A percentile compares a stretch with the other conserved stretches of the same genome.
Conservation (phyloP, 169 alveolate species). For the Amoebophrya sp. region DNA sequence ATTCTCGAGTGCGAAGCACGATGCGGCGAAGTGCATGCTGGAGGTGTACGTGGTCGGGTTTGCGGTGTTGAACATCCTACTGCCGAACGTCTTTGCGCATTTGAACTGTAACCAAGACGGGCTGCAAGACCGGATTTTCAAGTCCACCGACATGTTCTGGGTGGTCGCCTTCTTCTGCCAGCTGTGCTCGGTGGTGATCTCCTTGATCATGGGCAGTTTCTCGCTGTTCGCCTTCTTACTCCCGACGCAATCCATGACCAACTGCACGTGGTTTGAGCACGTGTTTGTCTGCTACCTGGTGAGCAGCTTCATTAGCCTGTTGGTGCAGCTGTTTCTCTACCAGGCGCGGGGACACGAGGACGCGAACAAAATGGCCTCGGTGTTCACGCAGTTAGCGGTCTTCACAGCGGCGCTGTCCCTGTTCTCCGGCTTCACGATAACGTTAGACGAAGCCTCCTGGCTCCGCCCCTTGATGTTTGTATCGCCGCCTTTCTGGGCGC, state of each 20-base stretch:
- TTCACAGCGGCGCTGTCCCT: conserved; percentile 11
- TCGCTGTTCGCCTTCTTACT: background rate
- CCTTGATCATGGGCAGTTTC: background rate
- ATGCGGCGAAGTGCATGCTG: conserved; percentile 16
- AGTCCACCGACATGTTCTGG: background rate
- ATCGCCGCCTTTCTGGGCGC: conserved; percentile 22
- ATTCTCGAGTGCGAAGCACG: background rate
- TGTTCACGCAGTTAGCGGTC: background rate
- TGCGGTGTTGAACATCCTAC: background rate
- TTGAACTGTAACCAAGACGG: background rate
- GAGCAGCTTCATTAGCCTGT: background rate
- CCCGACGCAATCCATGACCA: background rate
- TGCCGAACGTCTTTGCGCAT: background rate
- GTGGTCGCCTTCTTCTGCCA: background rate
- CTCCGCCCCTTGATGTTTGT: background rate
- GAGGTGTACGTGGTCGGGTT: conserved; percentile 6
- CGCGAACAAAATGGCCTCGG: background rate
- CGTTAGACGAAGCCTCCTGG: background rate
- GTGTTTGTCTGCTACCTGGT: background rate
- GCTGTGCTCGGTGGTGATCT: background rate
- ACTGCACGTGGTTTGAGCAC: background rate
- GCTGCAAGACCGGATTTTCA: background rate
- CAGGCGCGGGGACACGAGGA: conserved; percentile 1
- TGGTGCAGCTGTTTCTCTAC: background rate
- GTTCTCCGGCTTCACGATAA: background rate